Base-by-base conservation (phyloP, 2,329 filamentous ascomycete genomes). In the Aspergillus sp. region DNA sequence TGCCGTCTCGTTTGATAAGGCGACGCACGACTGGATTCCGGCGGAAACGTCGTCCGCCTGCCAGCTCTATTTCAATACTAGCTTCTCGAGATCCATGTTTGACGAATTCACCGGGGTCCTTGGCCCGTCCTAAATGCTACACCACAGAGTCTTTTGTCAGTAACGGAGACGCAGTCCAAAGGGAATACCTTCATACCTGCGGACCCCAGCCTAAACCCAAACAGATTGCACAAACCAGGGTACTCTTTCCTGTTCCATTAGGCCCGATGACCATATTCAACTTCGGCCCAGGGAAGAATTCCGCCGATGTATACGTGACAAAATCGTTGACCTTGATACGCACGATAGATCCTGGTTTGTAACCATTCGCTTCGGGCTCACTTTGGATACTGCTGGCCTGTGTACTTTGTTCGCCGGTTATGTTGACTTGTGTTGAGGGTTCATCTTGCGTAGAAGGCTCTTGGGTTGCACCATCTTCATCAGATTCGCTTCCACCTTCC, bases 241-340 rank as follows among this genome's bases (percentile, higher is more conserved):
- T 96, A 69, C 91, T 97, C 70, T 98, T 98, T 46, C 93, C 93
- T 0, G 93, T 97, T 32, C 93, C 93, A 60, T 98, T 98, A n/a
- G 93, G 93, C 0, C 93, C 93, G 57, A 98, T 95, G 45, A 98
- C 84, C 91, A 98, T 97, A 65, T 98, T 98, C 60, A 98, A 69
- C 63, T 87, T 91, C 1, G 93, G 91, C 0, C 93, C 93, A 8
- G 89, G 88, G 48, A 85, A 81, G 66, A 97, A 96, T 54, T 95
- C 90, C 46, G 89, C 91, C 45, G 84, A 82, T 43, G 87, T 89
- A 69, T 98, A 98, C 0, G 93, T 98, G 46, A 98, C 88, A 58
- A 98, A 98, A 67, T 97, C 87, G 42, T 78, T 79, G 40, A 97
- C 77, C 56, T 82, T 85, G 42, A 98, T 88, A 33, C 90, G 81